phyloP scores from a whole-genome alignment of 1,284 basidiomycete species.

The Stereum hirsutum region DNA sequence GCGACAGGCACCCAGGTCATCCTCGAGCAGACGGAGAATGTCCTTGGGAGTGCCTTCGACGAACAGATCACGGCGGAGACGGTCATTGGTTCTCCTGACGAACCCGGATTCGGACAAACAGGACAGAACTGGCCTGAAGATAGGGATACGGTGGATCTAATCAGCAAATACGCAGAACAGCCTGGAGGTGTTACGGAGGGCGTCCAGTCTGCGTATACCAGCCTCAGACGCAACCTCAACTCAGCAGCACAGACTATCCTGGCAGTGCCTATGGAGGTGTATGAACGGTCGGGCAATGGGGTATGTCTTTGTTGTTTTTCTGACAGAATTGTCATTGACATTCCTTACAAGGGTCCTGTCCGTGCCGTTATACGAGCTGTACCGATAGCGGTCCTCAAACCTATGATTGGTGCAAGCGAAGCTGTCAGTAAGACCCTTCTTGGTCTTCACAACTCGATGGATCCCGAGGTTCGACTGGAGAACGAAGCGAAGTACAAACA shows the following conservation, averaged over 20 bases:
- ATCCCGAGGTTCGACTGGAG: conserved; percentile 72
- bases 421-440: conserved; percentile 93
- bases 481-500: conserved; percentile 88
- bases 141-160: conserved; percentile 38
- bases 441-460: conserved; percentile 85
- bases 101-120: conserved; percentile 20
- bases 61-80: conserved; percentile 60
- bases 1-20: conserved; percentile 98
- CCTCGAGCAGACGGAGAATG: conserved; percentile 90
- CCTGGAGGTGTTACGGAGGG: conserved; percentile 81
- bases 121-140: conserved; percentile 30
- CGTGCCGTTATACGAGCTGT: conserved; percentile 92
- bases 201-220: conserved; percentile 84
- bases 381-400: conserved; percentile 91
- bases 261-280: conserved; percentile 98
- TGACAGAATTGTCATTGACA: not conserved
- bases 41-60: conserved; percentile 75
- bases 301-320: conserved; percentile 29
- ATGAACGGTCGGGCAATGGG: conserved; percentile 85
- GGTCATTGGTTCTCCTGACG: conserved; percentile 31
- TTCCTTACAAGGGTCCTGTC: conserved; percentile 63
- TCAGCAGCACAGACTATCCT: conserved; percentile 97
- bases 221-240: conserved; percentile 76
- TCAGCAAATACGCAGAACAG: conserved; percentile 89
- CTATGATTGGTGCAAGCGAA: conserved; percentile 95